Evolutionary conservation across 2,329 filamentous ascomycete genomes (phyloP), one percentile per base, ranked within the genome.

Genomic region (Beauveria rudraprayagi): DNA sequence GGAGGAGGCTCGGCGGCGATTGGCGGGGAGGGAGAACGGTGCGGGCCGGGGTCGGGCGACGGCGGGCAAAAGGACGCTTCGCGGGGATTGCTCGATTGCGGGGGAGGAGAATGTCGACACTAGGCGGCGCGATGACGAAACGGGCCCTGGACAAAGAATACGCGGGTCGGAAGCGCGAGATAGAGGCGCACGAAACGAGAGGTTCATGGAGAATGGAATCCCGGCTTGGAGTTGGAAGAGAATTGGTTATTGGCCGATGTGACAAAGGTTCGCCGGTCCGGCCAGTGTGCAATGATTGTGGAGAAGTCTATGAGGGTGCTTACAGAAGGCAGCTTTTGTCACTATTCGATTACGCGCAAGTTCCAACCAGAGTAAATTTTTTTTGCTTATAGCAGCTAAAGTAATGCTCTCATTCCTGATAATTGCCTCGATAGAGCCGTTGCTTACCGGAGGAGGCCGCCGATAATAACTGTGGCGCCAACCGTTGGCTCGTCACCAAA

Each of bases 51-150:
- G 28, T 40, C 43, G 19, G 54, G 30, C 34, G 34, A 37, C 34
- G 11, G 11, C 30, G 28, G 6, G 51, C 48, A 30, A 11, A 40
- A 44, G 37, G 40, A 11, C 16, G 52, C 17, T 16, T 40, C 55
- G 55, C 44, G 44, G 53, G 24, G 47, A 28, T 30, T 51, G 43
- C 47, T 22, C 53, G 37, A 44, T 34, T 56, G 54, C 54, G 54
- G 57, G 54, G 58, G 51, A 50, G 43, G 48, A 56, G 50, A 44
- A 60, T 61, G 62, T 60, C 61, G 60, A 62, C 40, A 57, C n/a
- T 40, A 48, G 26, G 34, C 57, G 16, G 50, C 53, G 59, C 65
- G 62, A 56, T 60, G 50, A 63, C 60, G 62, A 62, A 55, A 59
- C 34, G 56, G 54, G 43, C 30, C 44, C 64, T 24, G 53, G 56